Evolutionary conservation across 78 protist genomes (phyloP), one percentile per base, ranked within the genome.

Genomic region (Dictyostelium capitatum): DNA sequence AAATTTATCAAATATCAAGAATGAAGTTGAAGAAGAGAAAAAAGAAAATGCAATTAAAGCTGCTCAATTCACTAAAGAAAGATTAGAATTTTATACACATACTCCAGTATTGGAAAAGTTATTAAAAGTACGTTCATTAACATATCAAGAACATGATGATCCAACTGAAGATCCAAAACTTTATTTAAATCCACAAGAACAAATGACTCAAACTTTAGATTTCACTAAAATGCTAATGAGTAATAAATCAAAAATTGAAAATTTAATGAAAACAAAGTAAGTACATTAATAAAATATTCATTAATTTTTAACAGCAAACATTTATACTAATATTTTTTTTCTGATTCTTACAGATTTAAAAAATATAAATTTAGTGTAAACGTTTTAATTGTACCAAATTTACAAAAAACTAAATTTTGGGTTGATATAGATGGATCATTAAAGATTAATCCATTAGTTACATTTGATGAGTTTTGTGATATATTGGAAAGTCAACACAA

Each of bases 111-210:
- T 85, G 10, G 67, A 41, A 28, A 87, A 87, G 23, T 4, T 87
- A 6, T 47, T 87, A 23, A 87, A 64, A 56, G 57, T 79, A 5
- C 72, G 84, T 32, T 28, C 79, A 8, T 43, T 87, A 0, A 6
- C 10, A 25, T 78, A 64, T 46, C 4, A 12, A 0, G 81, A 56
- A 50, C 84, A 87, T 56, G 93, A 87, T 32, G 93, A 87, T 50
- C 93, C 93, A 59, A 30, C 56, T 15, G 93, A 87, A 25, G 84
- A 87, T 32, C 84, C 83, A 70, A 74, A 87, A 28, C 69, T 41
- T 47, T 77, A 87, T 50, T 20, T 87, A 9, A 50, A 57, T 12
- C 48, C 25, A 17, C 14, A 46, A 3, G 79, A 74, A 30, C 93
- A 87, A 87, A 64, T 87, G 64, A 47, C 81, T 19, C 59, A 75